phyloP scores from a whole-genome alignment of 23 red algal species.

The Gracilaria caudata region DNA sequence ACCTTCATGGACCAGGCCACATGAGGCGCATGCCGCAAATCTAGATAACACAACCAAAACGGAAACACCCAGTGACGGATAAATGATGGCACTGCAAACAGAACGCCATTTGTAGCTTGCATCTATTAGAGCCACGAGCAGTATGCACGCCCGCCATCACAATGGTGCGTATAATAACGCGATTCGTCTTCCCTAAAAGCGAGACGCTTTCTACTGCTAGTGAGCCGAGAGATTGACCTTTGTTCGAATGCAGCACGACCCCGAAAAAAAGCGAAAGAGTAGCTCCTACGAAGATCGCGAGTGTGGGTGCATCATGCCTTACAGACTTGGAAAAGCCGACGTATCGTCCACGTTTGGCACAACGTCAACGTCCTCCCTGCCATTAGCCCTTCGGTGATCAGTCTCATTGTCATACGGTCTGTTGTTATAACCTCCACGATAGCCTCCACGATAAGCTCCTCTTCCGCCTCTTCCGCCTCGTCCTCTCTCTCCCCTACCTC shows the following conservation, averaged over 20 bases:
- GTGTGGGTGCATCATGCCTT: not conserved
- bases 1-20: not conserved
- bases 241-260: not conserved
- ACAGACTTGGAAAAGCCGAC: constrained; percentile 48
- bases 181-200: not conserved
- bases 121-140: not conserved
- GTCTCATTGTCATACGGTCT: not conserved
- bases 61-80: constrained; percentile 15
- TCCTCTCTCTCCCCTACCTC: constrained; percentile 9
- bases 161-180: not conserved
- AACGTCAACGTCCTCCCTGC: not conserved
- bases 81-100: constrained; percentile 1
- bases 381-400: constrained; percentile 16
- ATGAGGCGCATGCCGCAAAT: not conserved
- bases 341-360: constrained; percentile 71
- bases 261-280: constrained; percentile 7
- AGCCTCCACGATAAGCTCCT: constrained; percentile 27
- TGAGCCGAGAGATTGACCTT: not conserved
- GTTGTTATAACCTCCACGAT: not conserved
- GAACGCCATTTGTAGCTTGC: not conserved
- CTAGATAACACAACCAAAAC: not conserved
- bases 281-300: constrained; percentile 3
- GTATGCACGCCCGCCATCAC: not conserved
- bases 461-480: constrained; percentile 23
- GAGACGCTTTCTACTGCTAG: constrained; percentile 2